Evolutionary conservation across 345 rosid species (phyloP).

Genomic region (Abelmoschus esculentus): DNA sequence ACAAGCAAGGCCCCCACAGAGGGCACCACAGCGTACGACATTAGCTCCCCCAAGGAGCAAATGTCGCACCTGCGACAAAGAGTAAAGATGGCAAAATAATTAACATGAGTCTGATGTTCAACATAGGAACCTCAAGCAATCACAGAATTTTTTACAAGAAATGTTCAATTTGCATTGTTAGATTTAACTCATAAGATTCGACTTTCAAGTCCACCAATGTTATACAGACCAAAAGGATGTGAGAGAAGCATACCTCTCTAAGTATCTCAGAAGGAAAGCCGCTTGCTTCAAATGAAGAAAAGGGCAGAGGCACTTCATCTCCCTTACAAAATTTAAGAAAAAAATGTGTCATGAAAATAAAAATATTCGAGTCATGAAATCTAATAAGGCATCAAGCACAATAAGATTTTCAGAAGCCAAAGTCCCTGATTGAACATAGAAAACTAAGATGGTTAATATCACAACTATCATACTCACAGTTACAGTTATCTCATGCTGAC

Average conservation of each 20-base stretch:
- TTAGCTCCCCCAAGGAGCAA: slow-evolving; percentile 94
- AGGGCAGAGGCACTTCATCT: slow-evolving; percentile 65
- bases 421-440: not conserved
- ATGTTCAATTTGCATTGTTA: not conserved
- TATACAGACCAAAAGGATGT: not conserved
- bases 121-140: slow-evolving; percentile 45
- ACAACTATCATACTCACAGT: slow-evolving; percentile 40
- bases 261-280: slow-evolving; percentile 89
- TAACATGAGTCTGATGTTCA: slow-evolving; percentile 50
- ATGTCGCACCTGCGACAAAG: slow-evolving; percentile 99
- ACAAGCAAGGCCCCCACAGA: slow-evolving; percentile 57
- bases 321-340: slow-evolving; percentile 39
- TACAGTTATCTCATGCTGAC: slow-evolving; percentile 77
- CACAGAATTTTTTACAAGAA: slow-evolving; percentile 22
- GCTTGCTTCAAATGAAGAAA: slow-evolving; percentile 66
- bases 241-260: slow-evolving; percentile 59
- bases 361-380: not conserved
- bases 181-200: not conserved
- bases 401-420: not conserved
- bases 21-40: slow-evolving; percentile 99
- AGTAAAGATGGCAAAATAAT: slow-evolving; percentile 58
- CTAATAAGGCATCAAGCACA: not conserved
- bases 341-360: not conserved
- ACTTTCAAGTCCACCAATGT: slow-evolving; percentile 2
- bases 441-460: not conserved